phyloP scores from a whole-genome alignment of 345 rosid species.

The Pseudoturritis turrita region DNA sequence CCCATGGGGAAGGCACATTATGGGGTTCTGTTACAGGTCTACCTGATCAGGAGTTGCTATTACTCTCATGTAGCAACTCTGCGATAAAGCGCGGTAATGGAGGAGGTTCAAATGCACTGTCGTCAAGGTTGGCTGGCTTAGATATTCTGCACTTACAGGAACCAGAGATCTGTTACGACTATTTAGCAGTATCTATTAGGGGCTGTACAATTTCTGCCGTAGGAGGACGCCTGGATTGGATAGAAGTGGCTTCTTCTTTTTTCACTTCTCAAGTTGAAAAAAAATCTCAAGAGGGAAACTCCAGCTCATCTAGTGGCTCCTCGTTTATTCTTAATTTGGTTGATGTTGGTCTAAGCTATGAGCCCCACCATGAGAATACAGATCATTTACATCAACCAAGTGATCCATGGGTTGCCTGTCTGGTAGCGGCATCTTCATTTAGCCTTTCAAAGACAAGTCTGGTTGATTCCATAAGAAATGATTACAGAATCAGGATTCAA shows the following conservation, averaged over 20 bases:
- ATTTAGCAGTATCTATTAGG: conserved; percentile 56
- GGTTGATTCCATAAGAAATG: conserved; percentile 40
- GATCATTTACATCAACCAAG: conserved; percentile 32
- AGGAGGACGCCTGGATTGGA: conserved; percentile 97
- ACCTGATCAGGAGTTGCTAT: conserved; percentile 55
- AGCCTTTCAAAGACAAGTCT: conserved; percentile 43
- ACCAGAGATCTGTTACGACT: conserved; percentile 42
- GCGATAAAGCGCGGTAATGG: conserved; percentile 93
- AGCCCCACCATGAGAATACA: conserved; percentile 53
- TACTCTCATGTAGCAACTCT: conserved; percentile 79
- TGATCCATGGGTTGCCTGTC: conserved; percentile 56
- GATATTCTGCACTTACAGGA: conserved; percentile 64
- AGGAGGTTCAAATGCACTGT: conserved; percentile 84
- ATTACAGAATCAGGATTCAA: conserved; percentile 59
- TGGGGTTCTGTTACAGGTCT: conserved; percentile 64
- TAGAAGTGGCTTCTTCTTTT: conserved; percentile 64
- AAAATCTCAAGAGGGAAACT: conserved; percentile 33
- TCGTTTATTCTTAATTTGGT: conserved; percentile 73
- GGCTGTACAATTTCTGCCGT: conserved; percentile 79
- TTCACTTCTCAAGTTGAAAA: conserved; percentile 41
- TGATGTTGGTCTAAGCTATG: conserved; percentile 86
- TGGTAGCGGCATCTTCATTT: conserved; percentile 85
- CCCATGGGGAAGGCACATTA: conserved; percentile 76
- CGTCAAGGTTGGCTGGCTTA: conserved; percentile 82
- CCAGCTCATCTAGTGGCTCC: conserved; percentile 34